These are phyloP conservation scores for Kodamaea fungicola DNA, from an alignment of 1,139 yeast species.

Conservation along the genomic window DNA sequence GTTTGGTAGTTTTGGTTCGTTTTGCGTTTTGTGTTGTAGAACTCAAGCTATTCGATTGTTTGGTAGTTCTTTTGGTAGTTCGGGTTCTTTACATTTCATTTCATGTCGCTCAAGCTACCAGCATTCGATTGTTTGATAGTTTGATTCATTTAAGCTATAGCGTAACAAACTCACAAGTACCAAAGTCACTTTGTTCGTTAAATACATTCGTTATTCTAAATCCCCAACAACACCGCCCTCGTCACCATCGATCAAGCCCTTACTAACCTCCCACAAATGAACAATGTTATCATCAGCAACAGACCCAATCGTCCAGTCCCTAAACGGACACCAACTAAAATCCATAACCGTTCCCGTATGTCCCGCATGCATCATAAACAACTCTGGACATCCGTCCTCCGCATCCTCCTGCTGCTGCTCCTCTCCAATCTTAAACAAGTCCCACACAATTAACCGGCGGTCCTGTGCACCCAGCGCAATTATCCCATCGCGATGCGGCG, in stretches of 20 bases:
- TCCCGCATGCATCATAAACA: constrained; percentile 85
- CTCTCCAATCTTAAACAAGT: constrained; percentile 65
- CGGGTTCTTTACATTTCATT: no score
- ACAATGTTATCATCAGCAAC: constrained; percentile 76
- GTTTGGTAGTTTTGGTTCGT: no score
- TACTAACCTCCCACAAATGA: constrained; percentile 70
- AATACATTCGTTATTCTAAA: constrained; percentile 16
- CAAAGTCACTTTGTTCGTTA: no score
- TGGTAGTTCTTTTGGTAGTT: no score
- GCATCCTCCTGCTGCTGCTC: constrained; percentile 80
- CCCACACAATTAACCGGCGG: constrained; percentile 73
- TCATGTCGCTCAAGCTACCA: no score
- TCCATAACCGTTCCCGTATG: constrained; percentile 76
- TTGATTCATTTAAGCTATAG: no score
- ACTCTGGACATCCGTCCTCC: constrained; percentile 77
- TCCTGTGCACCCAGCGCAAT: constrained; percentile 74
- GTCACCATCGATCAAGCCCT: constrained; percentile 42
- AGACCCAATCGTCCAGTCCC: constrained; percentile 71
- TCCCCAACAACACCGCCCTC: constrained; percentile 19
- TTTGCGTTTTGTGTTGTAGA: no score
- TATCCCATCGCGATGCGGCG: constrained; percentile 67
- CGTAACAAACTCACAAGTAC: no score
- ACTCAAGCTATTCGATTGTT: no score
- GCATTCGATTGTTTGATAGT: no score
- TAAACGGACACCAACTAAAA: constrained; percentile 63